Percentiles rank a stretch among this genome's conserved stretches.
These are phyloP conservation scores for Moniliella sp. DNA, from an alignment of 1,284 basidiomycete species.

Conservation along the genomic window DNA sequence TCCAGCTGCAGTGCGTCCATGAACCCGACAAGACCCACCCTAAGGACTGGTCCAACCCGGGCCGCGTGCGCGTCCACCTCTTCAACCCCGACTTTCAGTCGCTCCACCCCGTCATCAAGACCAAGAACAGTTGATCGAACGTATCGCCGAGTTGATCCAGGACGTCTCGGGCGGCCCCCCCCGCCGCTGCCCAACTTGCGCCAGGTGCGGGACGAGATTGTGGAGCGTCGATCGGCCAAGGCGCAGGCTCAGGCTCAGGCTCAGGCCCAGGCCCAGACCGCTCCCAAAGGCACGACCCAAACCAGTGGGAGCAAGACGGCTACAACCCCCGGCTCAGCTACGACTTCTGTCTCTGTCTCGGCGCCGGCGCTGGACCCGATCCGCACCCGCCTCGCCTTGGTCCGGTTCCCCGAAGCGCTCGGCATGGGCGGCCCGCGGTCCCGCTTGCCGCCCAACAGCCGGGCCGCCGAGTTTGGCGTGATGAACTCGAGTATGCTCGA, in stretches of 20 bases:
- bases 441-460: slow-evolving; percentile 21
- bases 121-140: slow-evolving; percentile 50
- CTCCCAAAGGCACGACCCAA: not conserved
- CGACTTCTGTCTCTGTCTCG: slow-evolving; percentile 1
- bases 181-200: slow-evolving; percentile 7
- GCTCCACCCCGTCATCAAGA: slow-evolving; percentile 49
- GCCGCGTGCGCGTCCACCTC: slow-evolving; percentile 57
- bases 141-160: slow-evolving; percentile 15
- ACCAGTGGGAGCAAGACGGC: slow-evolving; percentile 1
- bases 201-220: not conserved
- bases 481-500: slow-evolving; percentile 25
- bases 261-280: not conserved
- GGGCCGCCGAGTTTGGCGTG: slow-evolving; percentile 17
- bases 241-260: not conserved
- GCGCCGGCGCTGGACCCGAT: slow-evolving; percentile 5
- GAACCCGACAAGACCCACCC: slow-evolving; percentile 76
- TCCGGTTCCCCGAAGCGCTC: slow-evolving; percentile 7
- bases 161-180: slow-evolving; percentile 17
- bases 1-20: slow-evolving; percentile 60
- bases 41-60: slow-evolving; percentile 71
- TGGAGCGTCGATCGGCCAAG: not conserved
- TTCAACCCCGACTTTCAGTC: slow-evolving; percentile 60
- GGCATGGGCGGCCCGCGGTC: not conserved
- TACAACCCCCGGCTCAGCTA: slow-evolving; percentile 1
- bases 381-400: slow-evolving; percentile 7